Conservation (phyloP, 2,329 filamentous ascomycete genomes). For the Dothistroma pini region DNA sequence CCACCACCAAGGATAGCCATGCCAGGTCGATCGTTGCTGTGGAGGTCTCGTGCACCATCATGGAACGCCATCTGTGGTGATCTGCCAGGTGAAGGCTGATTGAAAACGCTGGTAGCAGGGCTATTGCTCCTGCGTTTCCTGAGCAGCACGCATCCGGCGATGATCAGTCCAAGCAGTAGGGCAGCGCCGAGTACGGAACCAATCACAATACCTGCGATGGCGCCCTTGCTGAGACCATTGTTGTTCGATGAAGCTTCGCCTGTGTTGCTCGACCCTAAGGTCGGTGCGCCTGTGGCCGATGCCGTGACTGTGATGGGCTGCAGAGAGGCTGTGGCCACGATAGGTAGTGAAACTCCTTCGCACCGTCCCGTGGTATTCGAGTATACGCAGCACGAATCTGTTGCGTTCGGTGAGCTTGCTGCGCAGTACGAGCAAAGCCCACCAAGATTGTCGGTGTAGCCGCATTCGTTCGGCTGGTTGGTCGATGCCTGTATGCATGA, state of each 20-base stretch:
- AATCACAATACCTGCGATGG: slow-evolving; percentile 89
- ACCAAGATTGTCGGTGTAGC: slow-evolving; percentile 65
- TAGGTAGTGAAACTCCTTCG: slow-evolving; percentile 69
- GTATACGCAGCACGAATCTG: slow-evolving; percentile 90
- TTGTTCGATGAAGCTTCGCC: slow-evolving; percentile 29
- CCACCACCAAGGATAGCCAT: slow-evolving; percentile 79
- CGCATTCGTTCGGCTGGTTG: slow-evolving; percentile 86
- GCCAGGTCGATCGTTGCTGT: slow-evolving; percentile 40
- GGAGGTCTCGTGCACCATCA: slow-evolving; percentile 36
- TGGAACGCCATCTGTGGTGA: slow-evolving; percentile 42
- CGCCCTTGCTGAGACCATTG: slow-evolving; percentile 58
- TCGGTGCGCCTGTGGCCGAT: slow-evolving; percentile 45
- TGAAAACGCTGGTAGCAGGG: slow-evolving; percentile 73
- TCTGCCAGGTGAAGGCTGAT: slow-evolving; percentile 71
- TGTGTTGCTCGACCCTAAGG: slow-evolving; percentile 21
- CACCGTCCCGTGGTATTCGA: slow-evolving; percentile 73
- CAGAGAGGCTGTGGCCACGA: slow-evolving; percentile 56
- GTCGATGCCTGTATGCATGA: slow-evolving; percentile 69
- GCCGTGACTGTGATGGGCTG: slow-evolving; percentile 61
- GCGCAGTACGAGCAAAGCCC: slow-evolving; percentile 87
- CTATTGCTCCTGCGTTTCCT: slow-evolving; percentile 55
- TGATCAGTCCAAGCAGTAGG: slow-evolving; percentile 63
- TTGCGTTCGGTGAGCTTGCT: slow-evolving; percentile 79
- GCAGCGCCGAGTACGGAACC: slow-evolving; percentile 70
- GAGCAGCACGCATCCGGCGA: slow-evolving; percentile 56